A percentile compares a stretch with the other conserved stretches of the same genome.
Conservation (phyloP, 2,329 filamentous ascomycete species). For the Fusarium vanettenii region DNA sequence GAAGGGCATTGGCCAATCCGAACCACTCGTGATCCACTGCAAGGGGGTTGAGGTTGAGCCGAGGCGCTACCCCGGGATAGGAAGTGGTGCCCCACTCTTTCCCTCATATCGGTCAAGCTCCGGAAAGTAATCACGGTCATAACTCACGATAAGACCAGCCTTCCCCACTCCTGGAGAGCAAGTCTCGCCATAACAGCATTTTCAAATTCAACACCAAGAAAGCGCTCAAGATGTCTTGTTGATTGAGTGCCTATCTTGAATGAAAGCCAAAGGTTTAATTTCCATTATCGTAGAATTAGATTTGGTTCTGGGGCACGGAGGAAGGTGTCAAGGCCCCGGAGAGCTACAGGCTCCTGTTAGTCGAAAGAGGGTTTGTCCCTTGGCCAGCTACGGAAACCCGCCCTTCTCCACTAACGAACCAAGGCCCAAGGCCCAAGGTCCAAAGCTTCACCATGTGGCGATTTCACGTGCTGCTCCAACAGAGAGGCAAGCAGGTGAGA, state of each 20-base stretch:
- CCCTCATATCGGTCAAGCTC: neutral
- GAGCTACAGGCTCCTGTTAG: neutral
- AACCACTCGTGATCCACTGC: neutral
- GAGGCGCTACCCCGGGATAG: neutral
- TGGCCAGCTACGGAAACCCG: slow-evolving; percentile 4
- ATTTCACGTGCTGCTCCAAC: slow-evolving; percentile 46
- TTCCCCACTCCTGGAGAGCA: neutral
- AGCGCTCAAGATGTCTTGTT: neutral
- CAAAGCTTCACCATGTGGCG: slow-evolving; percentile 42
- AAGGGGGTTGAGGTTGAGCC: neutral
- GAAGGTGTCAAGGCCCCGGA: neutral
- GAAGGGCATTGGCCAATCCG: neutral
- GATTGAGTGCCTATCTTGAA: neutral
- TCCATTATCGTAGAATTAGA: neutral
- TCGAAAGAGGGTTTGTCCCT: neutral
- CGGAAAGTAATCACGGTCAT: neutral
- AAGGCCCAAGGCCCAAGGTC: neutral
- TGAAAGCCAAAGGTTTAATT: neutral
- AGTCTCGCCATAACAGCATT: neutral
- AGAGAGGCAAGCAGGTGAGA: slow-evolving; percentile 40
- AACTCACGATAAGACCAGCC: neutral
- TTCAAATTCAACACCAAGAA: neutral
- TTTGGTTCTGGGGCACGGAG: neutral
- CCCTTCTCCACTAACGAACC: slow-evolving; percentile 1
- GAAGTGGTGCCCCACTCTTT: neutral